Conservation (phyloP, 306 rosid species). For the Nissolia schottii region DNA sequence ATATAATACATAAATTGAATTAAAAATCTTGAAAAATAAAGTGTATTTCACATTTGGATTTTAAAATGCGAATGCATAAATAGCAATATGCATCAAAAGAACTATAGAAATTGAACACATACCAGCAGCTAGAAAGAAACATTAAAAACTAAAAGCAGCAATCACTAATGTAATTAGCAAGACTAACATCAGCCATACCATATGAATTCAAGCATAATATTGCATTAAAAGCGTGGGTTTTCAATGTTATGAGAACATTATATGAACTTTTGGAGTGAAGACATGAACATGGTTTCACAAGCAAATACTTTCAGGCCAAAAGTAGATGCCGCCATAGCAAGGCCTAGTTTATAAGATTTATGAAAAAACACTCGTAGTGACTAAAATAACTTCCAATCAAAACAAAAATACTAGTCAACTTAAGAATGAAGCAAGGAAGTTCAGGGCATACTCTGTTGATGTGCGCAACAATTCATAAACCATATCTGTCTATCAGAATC, state of each 20-base stretch:
- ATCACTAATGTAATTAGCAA: background rate
- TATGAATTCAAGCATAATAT: background rate
- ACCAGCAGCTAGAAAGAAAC: background rate
- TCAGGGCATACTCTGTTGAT: slow-evolving; percentile 77
- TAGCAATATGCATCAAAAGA: background rate
- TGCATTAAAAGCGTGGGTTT: background rate
- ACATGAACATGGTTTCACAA: background rate
- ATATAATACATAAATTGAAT: background rate
- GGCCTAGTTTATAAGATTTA: slow-evolving; percentile 4
- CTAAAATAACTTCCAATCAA: slow-evolving; percentile 12
- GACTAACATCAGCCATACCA: background rate
- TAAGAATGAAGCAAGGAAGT: slow-evolving; percentile 1
- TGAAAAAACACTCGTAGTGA: background rate
- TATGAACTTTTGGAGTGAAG: background rate
- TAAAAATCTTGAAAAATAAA: background rate
- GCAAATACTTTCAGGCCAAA: background rate
- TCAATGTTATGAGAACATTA: background rate
- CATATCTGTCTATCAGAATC: slow-evolving; percentile 81
- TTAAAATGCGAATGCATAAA: background rate
- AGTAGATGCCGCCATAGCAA: background rate
- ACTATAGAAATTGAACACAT: background rate
- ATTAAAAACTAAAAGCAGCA: background rate
- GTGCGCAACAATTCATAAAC: slow-evolving; percentile 95
- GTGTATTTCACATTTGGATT: background rate
- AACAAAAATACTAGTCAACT: background rate